A percentile compares a stretch with the other conserved stretches of the same genome.
phyloP scores from a whole-genome alignment of 179 eudicot species.

The Heliamphora pulchella region DNA sequence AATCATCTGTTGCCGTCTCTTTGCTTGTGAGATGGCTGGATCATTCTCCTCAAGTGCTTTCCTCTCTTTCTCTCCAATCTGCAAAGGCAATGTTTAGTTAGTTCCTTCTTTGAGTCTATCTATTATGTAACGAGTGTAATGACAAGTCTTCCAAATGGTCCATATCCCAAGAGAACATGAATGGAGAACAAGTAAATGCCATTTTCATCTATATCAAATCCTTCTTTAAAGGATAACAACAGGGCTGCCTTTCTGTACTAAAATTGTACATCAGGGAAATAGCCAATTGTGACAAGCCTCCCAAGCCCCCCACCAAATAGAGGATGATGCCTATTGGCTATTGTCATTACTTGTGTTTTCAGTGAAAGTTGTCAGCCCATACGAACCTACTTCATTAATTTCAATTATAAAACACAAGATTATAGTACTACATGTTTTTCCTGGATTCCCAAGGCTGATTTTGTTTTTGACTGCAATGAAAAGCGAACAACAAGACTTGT shows the following conservation, averaged over 20 bases:
- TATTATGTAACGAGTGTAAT: neutral
- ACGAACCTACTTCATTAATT: neutral
- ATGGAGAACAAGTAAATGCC: neutral
- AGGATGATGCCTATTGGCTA: neutral
- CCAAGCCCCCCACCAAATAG: neutral
- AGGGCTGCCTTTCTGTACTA: neutral
- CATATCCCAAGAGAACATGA: neutral
- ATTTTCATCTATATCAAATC: conserved; percentile 1
- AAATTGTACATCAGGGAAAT: neutral
- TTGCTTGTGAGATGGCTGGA: conserved; percentile 63
- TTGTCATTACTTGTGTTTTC: neutral
- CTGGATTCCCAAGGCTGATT: neutral
- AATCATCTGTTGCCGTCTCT: conserved; percentile 49
- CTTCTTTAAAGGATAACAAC: neutral
- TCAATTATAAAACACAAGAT: neutral
- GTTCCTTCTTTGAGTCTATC: neutral
- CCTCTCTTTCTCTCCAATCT: conserved; percentile 70
- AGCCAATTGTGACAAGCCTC: neutral
- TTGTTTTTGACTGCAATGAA: neutral
- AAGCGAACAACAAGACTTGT: neutral
- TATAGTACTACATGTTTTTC: neutral
- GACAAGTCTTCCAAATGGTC: neutral
- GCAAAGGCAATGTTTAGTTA: conserved; percentile 16
- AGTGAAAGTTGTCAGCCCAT: neutral
- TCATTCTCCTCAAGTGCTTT: conserved; percentile 47